Evolutionary conservation across 2,329 filamentous ascomycete species (phyloP).

Genomic region (Colletotrichum aenigma): DNA sequence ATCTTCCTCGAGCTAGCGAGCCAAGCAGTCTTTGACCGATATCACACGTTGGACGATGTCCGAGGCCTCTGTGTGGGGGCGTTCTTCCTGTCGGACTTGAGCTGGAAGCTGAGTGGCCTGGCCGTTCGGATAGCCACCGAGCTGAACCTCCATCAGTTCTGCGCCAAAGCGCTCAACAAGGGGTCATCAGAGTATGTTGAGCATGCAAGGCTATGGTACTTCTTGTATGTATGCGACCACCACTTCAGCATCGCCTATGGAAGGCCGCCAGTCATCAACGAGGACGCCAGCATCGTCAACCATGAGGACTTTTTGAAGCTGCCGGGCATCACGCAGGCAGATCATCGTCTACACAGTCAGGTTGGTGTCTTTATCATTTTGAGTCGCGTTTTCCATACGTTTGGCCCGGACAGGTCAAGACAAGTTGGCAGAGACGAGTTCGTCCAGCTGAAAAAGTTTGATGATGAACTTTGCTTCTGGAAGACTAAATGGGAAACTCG

Average conservation of each 20-base stretch:
- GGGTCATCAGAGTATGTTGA: conserved; percentile 53
- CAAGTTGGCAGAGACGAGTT: conserved; percentile 36
- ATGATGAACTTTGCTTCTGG: conserved; percentile 38
- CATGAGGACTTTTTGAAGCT: conserved; percentile 58
- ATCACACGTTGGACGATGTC: conserved; percentile 60
- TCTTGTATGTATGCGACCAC: conserved; percentile 69
- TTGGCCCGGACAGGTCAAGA: conserved; percentile 57
- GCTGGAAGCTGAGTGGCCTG: conserved; percentile 62
- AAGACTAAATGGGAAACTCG: conserved; percentile 38
- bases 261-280: conserved; percentile 63
- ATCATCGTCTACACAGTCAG: conserved; percentile 62
- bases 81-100: conserved; percentile 65
- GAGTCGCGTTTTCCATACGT: conserved; percentile 61
- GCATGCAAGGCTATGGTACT: conserved; percentile 64
- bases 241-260: conserved; percentile 68
- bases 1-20: conserved; percentile 63
- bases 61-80: conserved; percentile 66
- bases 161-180: conserved; percentile 48
- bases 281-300: conserved; percentile 60
- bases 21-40: conserved; percentile 58
- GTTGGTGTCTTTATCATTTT: conserved; percentile 65
- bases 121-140: conserved; percentile 64
- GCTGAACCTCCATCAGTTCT: conserved; percentile 59
- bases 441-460: conserved; percentile 30
- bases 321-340: conserved; percentile 54